A percentile compares a stretch with the other conserved stretches of the same genome.
These are phyloP conservation scores for Fusarium longipes DNA, from an alignment of 2,329 filamentous ascomycete genomes.

Conservation along the genomic window DNA sequence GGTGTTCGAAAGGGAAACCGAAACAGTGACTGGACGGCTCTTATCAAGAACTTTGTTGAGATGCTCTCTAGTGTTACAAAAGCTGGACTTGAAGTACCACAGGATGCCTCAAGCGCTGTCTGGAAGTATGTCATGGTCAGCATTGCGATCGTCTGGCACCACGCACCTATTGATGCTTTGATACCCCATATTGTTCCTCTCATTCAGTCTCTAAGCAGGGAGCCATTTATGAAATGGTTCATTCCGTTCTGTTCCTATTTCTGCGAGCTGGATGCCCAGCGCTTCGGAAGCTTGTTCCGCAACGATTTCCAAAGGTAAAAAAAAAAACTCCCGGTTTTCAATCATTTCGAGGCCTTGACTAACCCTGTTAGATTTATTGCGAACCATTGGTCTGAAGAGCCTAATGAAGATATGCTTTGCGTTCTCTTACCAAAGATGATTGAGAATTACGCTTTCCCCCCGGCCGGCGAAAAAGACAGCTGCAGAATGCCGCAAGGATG, in stretches of 20 bases:
- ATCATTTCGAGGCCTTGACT: conserved; percentile 12
- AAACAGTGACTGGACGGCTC: conserved; percentile 75
- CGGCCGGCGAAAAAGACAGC: conserved; percentile 62
- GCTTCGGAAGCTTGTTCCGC: conserved; percentile 83
- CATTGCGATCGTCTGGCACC: conserved; percentile 75
- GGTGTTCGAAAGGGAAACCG: conserved; percentile 85
- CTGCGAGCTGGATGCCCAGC: conserved; percentile 75
- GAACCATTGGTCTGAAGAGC: conserved; percentile 74
- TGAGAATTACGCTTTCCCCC: conserved; percentile 64
- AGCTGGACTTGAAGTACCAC: conserved; percentile 50
- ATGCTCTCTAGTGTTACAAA: conserved; percentile 63
- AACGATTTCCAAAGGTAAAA: conserved; percentile 84
- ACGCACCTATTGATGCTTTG: conserved; percentile 81
- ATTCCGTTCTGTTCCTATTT: conserved; percentile 87
- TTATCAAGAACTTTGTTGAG: conserved; percentile 68
- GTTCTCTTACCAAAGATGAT: conserved; percentile 75
- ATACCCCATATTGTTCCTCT: conserved; percentile 76
- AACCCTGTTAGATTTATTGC: conserved; percentile 73
- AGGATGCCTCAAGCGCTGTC: conserved; percentile 55
- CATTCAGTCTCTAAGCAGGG: conserved; percentile 71
- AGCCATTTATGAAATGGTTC: conserved; percentile 77
- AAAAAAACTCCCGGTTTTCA: conserved; percentile 40
- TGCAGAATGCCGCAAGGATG: conserved; percentile 72
- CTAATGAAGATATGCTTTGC: conserved; percentile 75
- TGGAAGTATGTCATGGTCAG: conserved; percentile 70